Base-by-base conservation (phyloP, 2,329 filamentous ascomycete genomes). In the Nothopassalora personata region DNA sequence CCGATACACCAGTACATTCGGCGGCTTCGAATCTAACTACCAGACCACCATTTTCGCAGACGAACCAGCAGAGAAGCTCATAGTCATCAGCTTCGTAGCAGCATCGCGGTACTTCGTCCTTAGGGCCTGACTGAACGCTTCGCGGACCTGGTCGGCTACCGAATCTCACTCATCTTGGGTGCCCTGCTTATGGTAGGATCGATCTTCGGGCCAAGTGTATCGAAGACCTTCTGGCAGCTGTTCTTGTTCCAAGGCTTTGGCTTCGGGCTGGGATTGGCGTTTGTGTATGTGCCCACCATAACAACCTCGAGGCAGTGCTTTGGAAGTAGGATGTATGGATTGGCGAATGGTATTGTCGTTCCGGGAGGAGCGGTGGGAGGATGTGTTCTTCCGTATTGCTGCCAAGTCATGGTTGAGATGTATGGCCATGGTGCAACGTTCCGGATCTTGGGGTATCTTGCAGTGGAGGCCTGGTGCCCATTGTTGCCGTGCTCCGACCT, bases 101-200 rank as follows among this genome's bases (percentile, higher is more conserved):
- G 43, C 48, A 18, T 47, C 47, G 19, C 55, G 52, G 13, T 53
- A 57, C 23, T 53, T 57, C 48, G 46, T 57, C 18, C 27, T 57
- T 23, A 48, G 55, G 6, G 48, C 55, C 45, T 57, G 47, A 52
- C 48, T 5, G 55, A 48, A 11, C 47, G 55, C n/a, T 57, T 57
- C 47, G 56, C 56, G 23, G 56, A 58, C 28, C 15, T 58, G n/a
- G 10, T 51, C 7, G 56, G 56, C 28, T 58, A 53, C 36, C 36
- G 56, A 6, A 23, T 30, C 4, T 53, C 56, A n/a, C 43, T 54
- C 18, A 15, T 53, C 2, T 28, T 58, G 5, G 49, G 56, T 11
- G 50, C 50, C 11, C 18, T 23, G 4, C 43, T 49, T n/a, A 53
- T 54, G 56, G 33, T 48, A 4, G 56, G 36, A 10, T 43, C 50